Evolutionary conservation across 1,284 basidiomycete genomes (phyloP), one percentile per base, ranked within the genome.

Genomic region (Vanrija sp.): DNA sequence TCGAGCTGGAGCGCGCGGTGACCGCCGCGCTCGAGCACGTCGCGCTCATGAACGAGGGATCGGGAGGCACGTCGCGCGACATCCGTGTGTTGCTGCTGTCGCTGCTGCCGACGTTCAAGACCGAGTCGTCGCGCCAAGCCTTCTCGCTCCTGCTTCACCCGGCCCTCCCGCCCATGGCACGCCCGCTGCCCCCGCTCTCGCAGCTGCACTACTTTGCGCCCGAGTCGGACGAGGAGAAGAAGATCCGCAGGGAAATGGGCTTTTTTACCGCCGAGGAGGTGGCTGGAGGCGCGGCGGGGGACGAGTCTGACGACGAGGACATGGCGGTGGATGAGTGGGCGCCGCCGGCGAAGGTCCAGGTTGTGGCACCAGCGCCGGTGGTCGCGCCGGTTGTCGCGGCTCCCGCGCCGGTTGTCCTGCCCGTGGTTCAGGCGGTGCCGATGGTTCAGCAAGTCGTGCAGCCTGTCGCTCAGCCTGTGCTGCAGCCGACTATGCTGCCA

Each of bases 221-320:
- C n/a, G 71, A 72, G 54, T 62, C 54, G 10, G 71, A 69, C 25
- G 71, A 68, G 38, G 73, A 75, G 54, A 56, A 51, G 34, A 63
- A 63, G 50, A 38, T 70, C 21, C 42, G 72, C 15, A 43, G 51
- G 15, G 68, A 65, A 29, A 50, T 73, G 21, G 71, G 71, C 4
- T 68, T 65, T 26, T 54, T 40, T 6, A 29, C 21, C 5, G 47
- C 16, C 2, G 57, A 39, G 9, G 61, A 57, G 25, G 54, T 47
- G 3, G 45, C 52, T 1, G 54, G 49, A 2, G 62, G 57, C 4
- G 49, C 46, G 23, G 61, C 63, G 5, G 54, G 58, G 25, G 52
- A 62, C 18, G 54, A 54, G 16, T 51, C 38, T 6, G 57, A 62
- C 39, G 53, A 39, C 21, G 55, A 50, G 40, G 52, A 45, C 15